Conservation (phyloP, 106 monocot species). For the Triglochin maritima region DNA sequence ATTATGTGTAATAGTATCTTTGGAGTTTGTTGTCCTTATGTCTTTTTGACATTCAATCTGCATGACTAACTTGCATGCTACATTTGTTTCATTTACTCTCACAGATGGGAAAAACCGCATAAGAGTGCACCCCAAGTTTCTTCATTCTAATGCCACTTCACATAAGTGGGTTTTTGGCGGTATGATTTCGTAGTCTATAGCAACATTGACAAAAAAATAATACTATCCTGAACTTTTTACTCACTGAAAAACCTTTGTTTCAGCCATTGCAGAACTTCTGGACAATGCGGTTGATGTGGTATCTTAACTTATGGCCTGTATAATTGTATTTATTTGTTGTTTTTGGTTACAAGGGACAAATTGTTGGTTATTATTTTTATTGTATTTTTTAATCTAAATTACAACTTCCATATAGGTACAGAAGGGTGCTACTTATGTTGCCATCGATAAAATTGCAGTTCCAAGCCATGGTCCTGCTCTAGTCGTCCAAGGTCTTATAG, state of each 20-base stretch:
- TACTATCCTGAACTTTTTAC: background rate
- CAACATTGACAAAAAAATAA: background rate
- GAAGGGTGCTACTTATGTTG: constrained; percentile 70
- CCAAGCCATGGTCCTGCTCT: constrained; percentile 34
- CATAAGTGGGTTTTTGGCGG: constrained; percentile 99
- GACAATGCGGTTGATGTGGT: constrained; percentile 99
- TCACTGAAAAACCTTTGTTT: no score
- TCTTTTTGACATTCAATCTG: no score
- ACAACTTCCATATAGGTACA: constrained; percentile 45
- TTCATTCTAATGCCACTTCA: constrained; percentile 96
- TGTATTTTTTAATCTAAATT: background rate
- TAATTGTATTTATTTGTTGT: background rate
- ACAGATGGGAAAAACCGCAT: constrained; percentile 58
- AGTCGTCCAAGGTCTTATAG: constrained; percentile 53
- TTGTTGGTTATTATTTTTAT: background rate
- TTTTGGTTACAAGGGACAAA: background rate
- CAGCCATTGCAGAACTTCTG: constrained; percentile 90
- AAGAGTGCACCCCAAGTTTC: constrained; percentile 86
- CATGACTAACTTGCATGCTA: no score
- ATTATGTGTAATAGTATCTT: no score
- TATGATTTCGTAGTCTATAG: constrained; percentile 20
- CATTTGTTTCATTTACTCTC: background rate
- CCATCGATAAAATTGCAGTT: constrained; percentile 39
- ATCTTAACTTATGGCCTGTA: no score
- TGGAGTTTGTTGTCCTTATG: no score